These are phyloP conservation scores for Neonectria faginata DNA, from an alignment of 2,329 filamentous ascomycete genomes.

Conservation along the genomic window DNA sequence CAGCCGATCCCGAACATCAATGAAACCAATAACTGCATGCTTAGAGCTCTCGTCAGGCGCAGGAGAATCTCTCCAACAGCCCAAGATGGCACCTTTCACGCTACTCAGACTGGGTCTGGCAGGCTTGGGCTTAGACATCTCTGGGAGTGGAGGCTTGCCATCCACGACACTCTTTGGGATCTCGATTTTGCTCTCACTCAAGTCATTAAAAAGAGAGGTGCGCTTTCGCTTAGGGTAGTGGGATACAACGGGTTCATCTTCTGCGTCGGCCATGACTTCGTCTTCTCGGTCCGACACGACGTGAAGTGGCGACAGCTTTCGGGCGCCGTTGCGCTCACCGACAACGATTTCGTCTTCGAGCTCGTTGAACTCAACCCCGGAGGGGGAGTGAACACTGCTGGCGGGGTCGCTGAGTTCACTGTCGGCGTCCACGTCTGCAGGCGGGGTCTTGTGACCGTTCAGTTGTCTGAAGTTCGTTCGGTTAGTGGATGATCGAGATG, in stretches of 20 bases:
- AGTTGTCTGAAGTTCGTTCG: conserved; percentile 39
- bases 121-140: conserved; percentile 44
- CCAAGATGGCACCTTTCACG: conserved; percentile 63
- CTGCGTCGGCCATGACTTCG: conserved; percentile 56
- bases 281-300: conserved; percentile 55
- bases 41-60: conserved; percentile 62
- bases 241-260: conserved; percentile 53
- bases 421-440: conserved; percentile 55
- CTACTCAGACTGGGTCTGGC: conserved; percentile 46
- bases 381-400: conserved; percentile 52
- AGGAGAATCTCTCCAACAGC: conserved; percentile 70
- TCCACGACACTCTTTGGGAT: conserved; percentile 49
- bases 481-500: conserved; percentile 39
- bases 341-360: conserved; percentile 67
- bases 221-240: conserved; percentile 69
- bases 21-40: conserved; percentile 72
- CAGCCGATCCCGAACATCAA: conserved; percentile 70
- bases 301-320: conserved; percentile 52
- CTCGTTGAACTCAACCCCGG: conserved; percentile 52
- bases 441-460: conserved; percentile 46
- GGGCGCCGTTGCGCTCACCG: conserved; percentile 55
- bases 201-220: conserved; percentile 60
- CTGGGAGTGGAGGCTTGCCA: conserved; percentile 42
- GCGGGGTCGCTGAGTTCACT: conserved; percentile 59
- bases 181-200: conserved; percentile 62